Base-by-base conservation (phyloP, 1,139 yeast species). In the Candida neerlandica region DNA sequence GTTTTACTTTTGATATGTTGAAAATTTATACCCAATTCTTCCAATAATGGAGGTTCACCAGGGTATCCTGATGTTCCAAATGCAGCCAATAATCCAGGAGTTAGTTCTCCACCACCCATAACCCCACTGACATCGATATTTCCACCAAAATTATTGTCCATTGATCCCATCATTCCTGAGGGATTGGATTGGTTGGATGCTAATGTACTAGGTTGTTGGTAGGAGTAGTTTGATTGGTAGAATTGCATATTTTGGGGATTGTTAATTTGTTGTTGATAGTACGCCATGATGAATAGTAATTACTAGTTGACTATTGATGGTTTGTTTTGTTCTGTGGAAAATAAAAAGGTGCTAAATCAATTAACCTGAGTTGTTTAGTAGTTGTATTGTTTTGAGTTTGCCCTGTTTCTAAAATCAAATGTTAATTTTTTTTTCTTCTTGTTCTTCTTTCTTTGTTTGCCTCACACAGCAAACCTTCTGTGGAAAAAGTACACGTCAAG, bases 41-140 rank as follows among this genome's bases (percentile, higher is more conserved):
- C 96, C 47, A 94, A 73, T 48, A 94, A 73, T 1, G 98, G 94
- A 0, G 96, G 95, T 65, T 94, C 99, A 23, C 92, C 95, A 0
- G 96, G 85, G 64, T 94, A 94, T 0, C 99, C 99, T 0, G 89
- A 78, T 0, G 97, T 88, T 2, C 97, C 91, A 63, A 95, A 86
- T 0, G 99, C 99, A 4, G 97, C 96, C 16, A 95, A 69, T 46
- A 91, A 64, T 0, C 99, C 99, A 0, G 83, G 74, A 1, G 91
- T 78, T 43, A 94, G 74, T 50, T 85, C 84, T 15, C 70, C 71
- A 23, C 77, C 77, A 3, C 82, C 83, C 75, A 78, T 73, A 27
- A 67, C 65, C 0, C 84, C 84, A 32, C 75, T 63, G 12, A 78
- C 82, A 51, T 74, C 78, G 38, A 70, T 66, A 48, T 66, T 68